Base-by-base conservation (phyloP, 805 yeast species). In the Metschnikowia lachancei region DNA sequence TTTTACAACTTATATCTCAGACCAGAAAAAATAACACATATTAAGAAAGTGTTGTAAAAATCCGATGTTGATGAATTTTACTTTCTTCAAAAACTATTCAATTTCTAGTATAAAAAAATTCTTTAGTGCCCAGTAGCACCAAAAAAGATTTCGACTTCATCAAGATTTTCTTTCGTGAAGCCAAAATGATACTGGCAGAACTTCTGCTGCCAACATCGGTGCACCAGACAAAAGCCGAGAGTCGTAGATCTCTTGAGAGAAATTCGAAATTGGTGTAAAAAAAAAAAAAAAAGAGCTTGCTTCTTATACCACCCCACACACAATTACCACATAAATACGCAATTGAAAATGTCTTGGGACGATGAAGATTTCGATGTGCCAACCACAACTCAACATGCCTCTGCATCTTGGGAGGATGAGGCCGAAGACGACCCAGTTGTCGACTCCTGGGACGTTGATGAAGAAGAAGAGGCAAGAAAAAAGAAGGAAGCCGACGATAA, bases 291-390 rank as follows among this genome's bases (percentile, higher is more conserved):
- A 26, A 36, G 12, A 22, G 22, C 8, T 7, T 20, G 19, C 26
- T 19, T 35, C 26, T 19, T 11, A 18, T 10, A 36, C 30, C 17
- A 36, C 30, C 29, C 9, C 30, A 11, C 24, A 11, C 24, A 10
- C 22, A 19, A 31, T 22, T 28, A 13, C 16, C n/a, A 39, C 31
- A 14, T 14, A 14, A 16, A 4, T 32, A n/a, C 17, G 5, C 19
- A 16, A 32, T n/a, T 32, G 11, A 32, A 32, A 6, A 81, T 70
- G 69, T 74, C 79, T 46, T 75, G 82, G 79, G 97, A 89, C 78
- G 96, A 89, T 81, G 96, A 90, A 72, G 95, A 87, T 61, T 85
- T 87, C 64, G 92, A 82, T 46, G 81, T 85, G 51, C 81, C 89
- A 35, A 67, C 81, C 38, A 48, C 63, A 31, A 60, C 74, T 19